These are phyloP conservation scores for Arabidopsis suecica DNA, from an alignment of 345 rosid species.

Conservation along the genomic window DNA sequence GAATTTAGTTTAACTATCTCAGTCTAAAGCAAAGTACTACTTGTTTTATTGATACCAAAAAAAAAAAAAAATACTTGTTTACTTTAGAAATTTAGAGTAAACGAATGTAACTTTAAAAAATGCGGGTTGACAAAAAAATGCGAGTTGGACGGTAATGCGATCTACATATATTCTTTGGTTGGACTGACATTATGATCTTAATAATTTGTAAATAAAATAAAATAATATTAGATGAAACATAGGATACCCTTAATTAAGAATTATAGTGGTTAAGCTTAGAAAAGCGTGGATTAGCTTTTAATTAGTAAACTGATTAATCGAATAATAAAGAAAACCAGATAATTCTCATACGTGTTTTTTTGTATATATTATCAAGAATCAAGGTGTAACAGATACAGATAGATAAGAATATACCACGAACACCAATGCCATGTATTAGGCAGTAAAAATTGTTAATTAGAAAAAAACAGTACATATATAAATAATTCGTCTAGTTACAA, in stretches of 20 bases:
- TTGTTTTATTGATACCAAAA: no score
- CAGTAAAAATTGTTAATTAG: not conserved
- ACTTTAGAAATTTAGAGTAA: not conserved
- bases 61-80: not conserved
- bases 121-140: not conserved
- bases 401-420: slow-evolving; percentile 27
- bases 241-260: slow-evolving; percentile 30
- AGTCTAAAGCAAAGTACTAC: not conserved
- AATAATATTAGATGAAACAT: slow-evolving; percentile 22
- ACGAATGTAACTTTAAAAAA: not conserved
- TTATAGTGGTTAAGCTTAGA: slow-evolving; percentile 32
- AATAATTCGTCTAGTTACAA: slow-evolving; percentile 12
- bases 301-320: slow-evolving; percentile 17
- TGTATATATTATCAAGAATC: slow-evolving; percentile 25
- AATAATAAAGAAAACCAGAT: slow-evolving; percentile 32
- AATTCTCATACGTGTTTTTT: slow-evolving; percentile 27
- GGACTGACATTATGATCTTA: slow-evolving; percentile 33
- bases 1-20: not conserved
- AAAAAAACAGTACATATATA: not conserved
- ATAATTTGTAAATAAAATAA: not conserved
- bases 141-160: slow-evolving; percentile 40
- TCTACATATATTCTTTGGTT: slow-evolving; percentile 39
- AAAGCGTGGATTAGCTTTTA: slow-evolving; percentile 36
- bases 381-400: slow-evolving; percentile 26
- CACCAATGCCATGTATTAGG: slow-evolving; percentile 22